Conservation (phyloP, 2,329 filamentous ascomycete genomes). For the Drechmeria coniospora region DNA sequence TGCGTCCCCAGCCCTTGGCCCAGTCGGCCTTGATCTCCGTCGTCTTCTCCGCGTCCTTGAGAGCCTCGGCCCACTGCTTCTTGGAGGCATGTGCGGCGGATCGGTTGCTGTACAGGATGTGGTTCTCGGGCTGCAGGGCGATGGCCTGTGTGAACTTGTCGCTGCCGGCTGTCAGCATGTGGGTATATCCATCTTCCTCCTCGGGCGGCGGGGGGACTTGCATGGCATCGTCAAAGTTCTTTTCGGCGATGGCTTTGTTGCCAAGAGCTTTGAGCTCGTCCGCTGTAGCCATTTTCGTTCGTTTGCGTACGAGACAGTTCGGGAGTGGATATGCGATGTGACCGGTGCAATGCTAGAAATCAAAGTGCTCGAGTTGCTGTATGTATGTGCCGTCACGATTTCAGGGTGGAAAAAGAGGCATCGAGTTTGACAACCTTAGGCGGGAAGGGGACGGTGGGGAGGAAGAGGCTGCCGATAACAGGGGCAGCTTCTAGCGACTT, state of each 20-base stretch:
- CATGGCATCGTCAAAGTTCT: slow-evolving; percentile 94
- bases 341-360: too few relatives aligned
- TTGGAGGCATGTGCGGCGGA: slow-evolving; percentile 81
- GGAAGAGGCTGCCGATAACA: too few relatives aligned
- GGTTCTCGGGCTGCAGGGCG: slow-evolving; percentile 71
- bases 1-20: slow-evolving; percentile 91
- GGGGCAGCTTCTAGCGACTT: too few relatives aligned
- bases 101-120: slow-evolving; percentile 96
- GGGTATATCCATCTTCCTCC: too few relatives aligned
- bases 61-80: slow-evolving; percentile 69
- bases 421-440: too few relatives aligned
- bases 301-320: slow-evolving; percentile 2
- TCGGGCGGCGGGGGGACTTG: slow-evolving; percentile 34
- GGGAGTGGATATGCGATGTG: too few relatives aligned
- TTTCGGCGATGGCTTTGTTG: slow-evolving; percentile 96
- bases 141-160: slow-evolving; percentile 93
- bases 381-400: too few relatives aligned
- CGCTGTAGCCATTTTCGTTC: slow-evolving; percentile 36
- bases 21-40: slow-evolving; percentile 94
- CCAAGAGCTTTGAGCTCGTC: slow-evolving; percentile 89
- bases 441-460: too few relatives aligned
- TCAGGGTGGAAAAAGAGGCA: too few relatives aligned
- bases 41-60: slow-evolving; percentile 84
- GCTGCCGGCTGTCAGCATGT: slow-evolving; percentile 28
- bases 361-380: too few relatives aligned